Evolutionary conservation across 1,284 basidiomycete species (phyloP).

Genomic region (Trametes hirsuta): DNA sequence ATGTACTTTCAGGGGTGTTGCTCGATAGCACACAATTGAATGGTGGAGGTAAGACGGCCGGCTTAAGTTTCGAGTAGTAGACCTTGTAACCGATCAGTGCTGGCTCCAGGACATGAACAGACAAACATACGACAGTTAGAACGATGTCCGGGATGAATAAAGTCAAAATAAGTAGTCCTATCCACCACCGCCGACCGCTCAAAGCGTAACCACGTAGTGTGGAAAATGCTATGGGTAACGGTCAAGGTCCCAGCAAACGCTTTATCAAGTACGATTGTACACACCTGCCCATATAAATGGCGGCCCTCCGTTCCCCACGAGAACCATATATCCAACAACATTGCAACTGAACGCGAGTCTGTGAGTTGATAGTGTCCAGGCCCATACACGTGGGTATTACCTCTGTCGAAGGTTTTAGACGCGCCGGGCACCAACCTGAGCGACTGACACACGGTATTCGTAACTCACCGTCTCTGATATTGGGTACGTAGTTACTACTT

Average conservation of each 20-base stretch:
- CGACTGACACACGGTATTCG: not conserved
- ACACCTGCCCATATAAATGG: conserved; percentile 8
- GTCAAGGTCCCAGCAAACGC: not conserved
- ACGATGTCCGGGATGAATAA: conserved; percentile 9
- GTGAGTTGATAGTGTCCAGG: not conserved
- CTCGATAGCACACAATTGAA: conserved; percentile 7
- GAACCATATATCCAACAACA: conserved; percentile 5
- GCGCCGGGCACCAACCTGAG: not conserved
- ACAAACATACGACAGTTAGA: not conserved
- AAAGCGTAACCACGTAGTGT: conserved; percentile 7
- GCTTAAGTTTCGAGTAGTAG: conserved; percentile 3
- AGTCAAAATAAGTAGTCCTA: not conserved
- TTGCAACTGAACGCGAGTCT: not conserved
- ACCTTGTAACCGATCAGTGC: not conserved
- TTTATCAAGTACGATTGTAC: not conserved
- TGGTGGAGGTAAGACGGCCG: not conserved
- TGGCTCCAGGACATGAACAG: not conserved
- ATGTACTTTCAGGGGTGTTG: not conserved
- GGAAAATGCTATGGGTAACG: not conserved
- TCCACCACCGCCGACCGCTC: conserved; percentile 11
- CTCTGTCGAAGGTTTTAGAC: not conserved
- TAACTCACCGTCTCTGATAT: not conserved
- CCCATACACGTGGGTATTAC: not conserved
- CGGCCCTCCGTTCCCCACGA: conserved; percentile 10
- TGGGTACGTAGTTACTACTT: conserved; percentile 1